Percentiles rank a stretch among this genome's conserved stretches.
Conservation (phyloP, 306 rosid genomes). For the Gleditsia sinensis region DNA sequence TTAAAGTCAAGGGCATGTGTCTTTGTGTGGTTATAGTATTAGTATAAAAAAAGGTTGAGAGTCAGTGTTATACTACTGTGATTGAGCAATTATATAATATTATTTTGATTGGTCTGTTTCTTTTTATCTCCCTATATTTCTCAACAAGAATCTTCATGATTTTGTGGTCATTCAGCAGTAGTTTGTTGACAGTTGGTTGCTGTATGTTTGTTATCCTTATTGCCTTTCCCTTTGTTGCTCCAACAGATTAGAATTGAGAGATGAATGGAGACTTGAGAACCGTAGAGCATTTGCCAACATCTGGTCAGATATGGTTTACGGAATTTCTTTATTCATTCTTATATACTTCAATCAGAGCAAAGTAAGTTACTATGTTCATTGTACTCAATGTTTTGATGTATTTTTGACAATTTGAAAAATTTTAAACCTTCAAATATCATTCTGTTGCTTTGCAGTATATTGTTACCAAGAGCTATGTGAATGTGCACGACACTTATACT, state of each 20-base stretch:
- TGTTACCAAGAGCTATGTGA: not conserved
- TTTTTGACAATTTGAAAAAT: not conserved
- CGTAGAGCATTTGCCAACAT: conserved; percentile 96
- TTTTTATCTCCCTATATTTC: not conserved
- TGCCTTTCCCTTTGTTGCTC: conserved; percentile 34
- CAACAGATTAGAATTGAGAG: conserved; percentile 88
- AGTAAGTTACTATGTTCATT: conserved; percentile 57
- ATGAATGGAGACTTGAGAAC: conserved; percentile 88
- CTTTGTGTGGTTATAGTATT: not conserved
- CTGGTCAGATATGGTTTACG: conserved; percentile 85
- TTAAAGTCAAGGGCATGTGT: not conserved
- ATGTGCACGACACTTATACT: not conserved
- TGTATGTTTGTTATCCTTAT: conserved; percentile 33
- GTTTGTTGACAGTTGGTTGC: conserved; percentile 19
- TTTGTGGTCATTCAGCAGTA: not conserved
- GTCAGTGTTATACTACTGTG: not conserved
- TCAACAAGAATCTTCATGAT: not conserved
- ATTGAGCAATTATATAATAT: not conserved
- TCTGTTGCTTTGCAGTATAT: conserved; percentile 2
- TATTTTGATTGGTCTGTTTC: not conserved
- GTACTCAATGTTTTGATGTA: conserved; percentile 22
- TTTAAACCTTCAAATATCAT: conserved; percentile 21
- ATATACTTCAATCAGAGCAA: conserved; percentile 84
- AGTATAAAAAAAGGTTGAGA: not conserved
- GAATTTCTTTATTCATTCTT: conserved; percentile 88